Conservation (phyloP, 2,329 filamentous ascomycete species). For the Epichloe gansuensis region DNA sequence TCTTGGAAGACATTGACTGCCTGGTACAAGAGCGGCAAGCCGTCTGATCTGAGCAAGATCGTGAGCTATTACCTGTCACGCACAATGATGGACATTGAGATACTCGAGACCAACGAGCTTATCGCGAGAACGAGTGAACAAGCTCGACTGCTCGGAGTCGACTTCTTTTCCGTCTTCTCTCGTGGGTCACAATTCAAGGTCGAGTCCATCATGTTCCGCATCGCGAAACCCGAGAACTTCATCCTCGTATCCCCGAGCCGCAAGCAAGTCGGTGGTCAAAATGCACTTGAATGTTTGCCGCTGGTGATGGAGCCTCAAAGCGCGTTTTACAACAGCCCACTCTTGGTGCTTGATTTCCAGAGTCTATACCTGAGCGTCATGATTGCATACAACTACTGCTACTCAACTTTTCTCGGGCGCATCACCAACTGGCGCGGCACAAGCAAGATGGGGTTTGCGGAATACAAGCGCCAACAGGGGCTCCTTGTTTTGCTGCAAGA, state of each 20-base stretch:
- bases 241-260: constrained; percentile 79
- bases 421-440: constrained; percentile 78
- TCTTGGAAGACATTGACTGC: constrained; percentile 62
- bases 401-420: constrained; percentile 87
- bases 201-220: constrained; percentile 96
- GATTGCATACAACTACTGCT: constrained; percentile 99
- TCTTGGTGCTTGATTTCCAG: constrained; percentile 91
- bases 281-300: constrained; percentile 85
- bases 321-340: constrained; percentile 79
- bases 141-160: constrained; percentile 79
- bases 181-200: constrained; percentile 97
- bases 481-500: constrained; percentile 70
- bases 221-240: constrained; percentile 94
- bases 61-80: constrained; percentile 67
- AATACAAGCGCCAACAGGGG: constrained; percentile 67
- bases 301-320: constrained; percentile 97
- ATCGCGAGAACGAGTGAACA: constrained; percentile 87
- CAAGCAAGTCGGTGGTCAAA: constrained; percentile 87
- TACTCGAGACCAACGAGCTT: constrained; percentile 81
- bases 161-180: constrained; percentile 94
- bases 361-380: constrained; percentile 94
- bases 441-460: constrained; percentile 88
- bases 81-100: constrained; percentile 74
- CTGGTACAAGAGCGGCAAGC: constrained; percentile 65
- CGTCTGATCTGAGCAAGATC: constrained; percentile 59